phyloP scores from a whole-genome alignment of 805 yeast species.

The Nakazawaea wyomingensis region DNA sequence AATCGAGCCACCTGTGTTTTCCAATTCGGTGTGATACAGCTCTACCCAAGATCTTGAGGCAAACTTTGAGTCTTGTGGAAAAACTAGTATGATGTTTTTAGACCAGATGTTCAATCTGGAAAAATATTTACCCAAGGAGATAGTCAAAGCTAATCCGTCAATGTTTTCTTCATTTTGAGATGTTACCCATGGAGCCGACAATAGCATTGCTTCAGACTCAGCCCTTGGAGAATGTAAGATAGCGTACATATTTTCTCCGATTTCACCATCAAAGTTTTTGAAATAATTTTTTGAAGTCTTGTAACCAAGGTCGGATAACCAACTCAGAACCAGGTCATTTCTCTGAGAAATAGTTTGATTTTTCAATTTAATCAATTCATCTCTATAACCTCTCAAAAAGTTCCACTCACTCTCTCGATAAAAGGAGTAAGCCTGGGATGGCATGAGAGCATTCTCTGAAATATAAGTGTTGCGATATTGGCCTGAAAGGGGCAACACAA shows the following conservation, averaged over 20 bases:
- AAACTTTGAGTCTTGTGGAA: constrained; percentile 65
- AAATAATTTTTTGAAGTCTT: constrained; percentile 47
- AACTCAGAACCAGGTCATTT: constrained; percentile 42
- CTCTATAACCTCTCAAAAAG: constrained; percentile 76
- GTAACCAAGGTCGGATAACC: constrained; percentile 72
- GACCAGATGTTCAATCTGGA: constrained; percentile 91
- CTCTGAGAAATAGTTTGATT: constrained; percentile 26
- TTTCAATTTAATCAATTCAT: constrained; percentile 42
- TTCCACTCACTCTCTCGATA: constrained; percentile 96
- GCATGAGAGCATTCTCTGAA: constrained; percentile 94
- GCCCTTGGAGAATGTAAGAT: constrained; percentile 91
- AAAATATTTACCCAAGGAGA: constrained; percentile 76
- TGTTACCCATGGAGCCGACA: constrained; percentile 84
- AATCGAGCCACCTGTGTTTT: constrained; percentile 86
- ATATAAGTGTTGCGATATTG: constrained; percentile 80
- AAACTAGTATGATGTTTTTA: constrained; percentile 82
- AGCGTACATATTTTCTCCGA: constrained; percentile 60
- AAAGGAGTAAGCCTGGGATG: constrained; percentile 90
- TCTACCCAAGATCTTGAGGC: constrained; percentile 87
- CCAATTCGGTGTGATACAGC: constrained; percentile 82
- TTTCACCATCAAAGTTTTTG: constrained; percentile 20
- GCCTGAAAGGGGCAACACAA: constrained; percentile 71
- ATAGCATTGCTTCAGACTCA: constrained; percentile 91
- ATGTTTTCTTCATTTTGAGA: constrained; percentile 59
- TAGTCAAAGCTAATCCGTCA: constrained; percentile 73